Evolutionary conservation across 306 rosid species (phyloP), one percentile per base, ranked within the genome.

Genomic region (Fragaria iinumae): DNA sequence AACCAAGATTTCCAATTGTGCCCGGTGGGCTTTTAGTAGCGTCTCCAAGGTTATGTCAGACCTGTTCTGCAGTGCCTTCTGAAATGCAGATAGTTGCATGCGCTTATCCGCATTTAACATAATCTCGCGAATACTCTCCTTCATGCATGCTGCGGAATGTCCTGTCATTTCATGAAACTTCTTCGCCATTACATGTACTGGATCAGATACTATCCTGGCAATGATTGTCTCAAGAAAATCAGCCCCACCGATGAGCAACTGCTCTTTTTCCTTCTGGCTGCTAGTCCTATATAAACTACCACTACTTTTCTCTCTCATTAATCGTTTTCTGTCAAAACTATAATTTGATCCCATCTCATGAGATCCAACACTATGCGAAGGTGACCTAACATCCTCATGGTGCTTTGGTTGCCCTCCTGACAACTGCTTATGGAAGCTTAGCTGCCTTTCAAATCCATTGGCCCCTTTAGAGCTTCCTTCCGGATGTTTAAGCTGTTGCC

Each of bases 321-420:
- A 82, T 69, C 87, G 82, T 78, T 87, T 91, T 89, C 83, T 89
- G 80, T 92, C 99, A 78, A 88, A 81, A 80, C 96, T 89, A 81
- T 88, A 82, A 80, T 81, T 87, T 49, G 97, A 87, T 60, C 97
- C 97, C 76, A 89, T 86, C 68, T 96, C 99, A 69, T 91, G 97
- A 83, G 99, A 92, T 70, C 96, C 99, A 77, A 84, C 90, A 76
- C 97, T 96, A 48, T 89, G 96, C 12, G 97, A 76, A 66, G 97
- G 91, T 16, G 96, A 96, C 83, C 91, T 90, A 67, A 82, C 96
- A 83, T 96, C 92, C 17, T 91, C 97, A 39, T 78, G 89, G 76
- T 85, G 86, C 86, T 93, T 94, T 45, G 90, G 83, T 73, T 88
- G 96, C 74, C 93, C 84, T 10, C 77, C 98, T 8, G 90, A 86